phyloP scores from a whole-genome alignment of 305 asterid species.

The Solanum chacoense region DNA sequence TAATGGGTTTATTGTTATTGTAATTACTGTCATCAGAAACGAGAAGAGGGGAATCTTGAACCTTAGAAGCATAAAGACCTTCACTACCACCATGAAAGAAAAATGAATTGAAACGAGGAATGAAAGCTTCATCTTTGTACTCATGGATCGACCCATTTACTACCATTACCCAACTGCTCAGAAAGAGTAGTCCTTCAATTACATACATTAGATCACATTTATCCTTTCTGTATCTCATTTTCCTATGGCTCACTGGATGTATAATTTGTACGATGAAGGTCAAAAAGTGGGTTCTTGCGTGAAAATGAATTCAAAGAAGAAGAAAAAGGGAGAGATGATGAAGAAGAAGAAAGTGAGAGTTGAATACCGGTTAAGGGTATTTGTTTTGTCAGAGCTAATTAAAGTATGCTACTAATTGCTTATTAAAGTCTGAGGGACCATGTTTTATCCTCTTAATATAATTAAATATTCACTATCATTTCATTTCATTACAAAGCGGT shows the following conservation, averaged over 20 bases:
- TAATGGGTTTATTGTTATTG: conserved; percentile 37
- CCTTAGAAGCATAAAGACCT: conserved; percentile 86
- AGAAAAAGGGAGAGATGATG: neutral
- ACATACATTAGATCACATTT: conserved; percentile 21
- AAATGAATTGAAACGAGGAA: conserved; percentile 78
- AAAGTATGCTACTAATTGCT: neutral
- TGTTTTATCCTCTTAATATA: neutral
- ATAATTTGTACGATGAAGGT: neutral
- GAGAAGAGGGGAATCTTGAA: conserved; percentile 29
- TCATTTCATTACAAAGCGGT: neutral
- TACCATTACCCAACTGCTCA: conserved; percentile 9
- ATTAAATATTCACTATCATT: too few relatives aligned
- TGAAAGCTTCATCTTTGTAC: conserved; percentile 69
- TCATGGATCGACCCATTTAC: conserved; percentile 93
- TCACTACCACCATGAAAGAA: conserved; percentile 85
- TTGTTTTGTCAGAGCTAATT: neutral
- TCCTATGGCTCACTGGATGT: neutral
- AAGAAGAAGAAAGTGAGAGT: neutral
- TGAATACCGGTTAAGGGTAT: neutral
- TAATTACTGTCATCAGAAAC: conserved; percentile 33
- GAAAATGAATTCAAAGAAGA: neutral
- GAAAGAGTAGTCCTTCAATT: conserved; percentile 3
- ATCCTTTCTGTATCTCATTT: conserved; percentile 7
- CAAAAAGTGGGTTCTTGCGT: neutral
- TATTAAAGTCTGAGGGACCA: neutral